Evolutionary conservation across 345 rosid genomes (phyloP).

Genomic region (Eucalyptus pauciflora): DNA sequence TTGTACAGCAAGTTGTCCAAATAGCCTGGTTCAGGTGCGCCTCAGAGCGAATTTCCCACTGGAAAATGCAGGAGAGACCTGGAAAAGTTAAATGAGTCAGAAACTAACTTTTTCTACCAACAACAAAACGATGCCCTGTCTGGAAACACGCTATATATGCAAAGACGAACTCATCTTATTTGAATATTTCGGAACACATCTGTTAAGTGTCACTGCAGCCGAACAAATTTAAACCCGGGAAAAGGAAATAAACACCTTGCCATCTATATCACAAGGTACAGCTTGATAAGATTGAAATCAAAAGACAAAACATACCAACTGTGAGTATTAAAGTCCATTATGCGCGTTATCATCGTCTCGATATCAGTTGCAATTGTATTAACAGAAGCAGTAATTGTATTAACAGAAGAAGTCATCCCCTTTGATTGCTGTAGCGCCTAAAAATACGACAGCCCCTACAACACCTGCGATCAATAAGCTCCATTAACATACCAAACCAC

Average conservation of each 20-base stretch:
- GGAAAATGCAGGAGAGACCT: slow-evolving; percentile 14
- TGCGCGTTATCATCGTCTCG: not conserved
- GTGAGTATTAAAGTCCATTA: not conserved
- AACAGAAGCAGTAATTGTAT: not conserved
- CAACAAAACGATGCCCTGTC: not conserved
- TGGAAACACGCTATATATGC: not conserved
- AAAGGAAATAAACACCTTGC: not conserved
- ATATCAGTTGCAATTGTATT: not conserved
- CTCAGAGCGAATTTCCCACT: slow-evolving; percentile 23
- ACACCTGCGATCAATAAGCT: not conserved
- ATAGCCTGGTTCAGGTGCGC: not conserved
- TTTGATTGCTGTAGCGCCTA: not conserved
- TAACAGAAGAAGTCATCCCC: not conserved
- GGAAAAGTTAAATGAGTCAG: slow-evolving; percentile 1
- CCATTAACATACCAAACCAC: not conserved
- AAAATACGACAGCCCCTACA: not conserved
- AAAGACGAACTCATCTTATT: not conserved
- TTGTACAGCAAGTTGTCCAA: not conserved
- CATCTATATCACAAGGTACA: not conserved
- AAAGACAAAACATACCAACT: not conserved
- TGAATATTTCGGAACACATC: not conserved
- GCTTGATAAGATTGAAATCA: not conserved
- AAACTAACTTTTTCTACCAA: not conserved
- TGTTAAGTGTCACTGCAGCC: not conserved
- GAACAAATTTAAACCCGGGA: not conserved